A percentile compares a stretch with the other conserved stretches of the same genome.
These are phyloP conservation scores for Cucurbita moschata DNA, from an alignment of 306 rosid species.

Conservation along the genomic window DNA sequence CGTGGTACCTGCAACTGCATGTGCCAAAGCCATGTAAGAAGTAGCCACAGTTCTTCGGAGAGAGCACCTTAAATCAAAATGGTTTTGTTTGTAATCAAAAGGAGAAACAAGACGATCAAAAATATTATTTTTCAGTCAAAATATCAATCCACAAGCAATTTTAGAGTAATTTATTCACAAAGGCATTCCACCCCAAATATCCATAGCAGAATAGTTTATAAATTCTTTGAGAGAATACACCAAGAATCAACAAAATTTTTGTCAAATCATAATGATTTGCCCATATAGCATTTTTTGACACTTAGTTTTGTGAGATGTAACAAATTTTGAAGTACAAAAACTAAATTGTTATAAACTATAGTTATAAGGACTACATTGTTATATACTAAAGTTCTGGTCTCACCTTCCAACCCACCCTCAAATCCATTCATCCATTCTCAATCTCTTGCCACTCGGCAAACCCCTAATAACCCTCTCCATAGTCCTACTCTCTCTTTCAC, in stretches of 20 bases:
- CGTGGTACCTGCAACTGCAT: slow-evolving; percentile 35
- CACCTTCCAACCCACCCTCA: slow-evolving; percentile 39
- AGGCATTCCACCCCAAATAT: neutral
- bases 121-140: neutral
- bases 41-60: neutral
- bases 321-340: too few relatives aligned
- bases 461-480: slow-evolving; percentile 1
- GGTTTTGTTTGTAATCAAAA: neutral
- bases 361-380: too few relatives aligned
- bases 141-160: neutral
- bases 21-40: slow-evolving; percentile 4
- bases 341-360: too few relatives aligned
- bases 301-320: neutral
- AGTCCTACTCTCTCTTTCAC: neutral
- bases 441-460: neutral
- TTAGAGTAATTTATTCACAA: neutral
- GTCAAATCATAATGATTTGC: neutral
- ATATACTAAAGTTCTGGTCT: slow-evolving; percentile 25
- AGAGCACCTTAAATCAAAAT: neutral
- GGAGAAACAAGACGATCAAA: neutral
- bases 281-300: neutral
- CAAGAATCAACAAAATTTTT: neutral
- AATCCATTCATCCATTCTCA: slow-evolving; percentile 45
- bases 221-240: neutral
- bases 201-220: neutral